Conservation (phyloP, 23 red algal genomes). For the Gracilaria domingensis region DNA sequence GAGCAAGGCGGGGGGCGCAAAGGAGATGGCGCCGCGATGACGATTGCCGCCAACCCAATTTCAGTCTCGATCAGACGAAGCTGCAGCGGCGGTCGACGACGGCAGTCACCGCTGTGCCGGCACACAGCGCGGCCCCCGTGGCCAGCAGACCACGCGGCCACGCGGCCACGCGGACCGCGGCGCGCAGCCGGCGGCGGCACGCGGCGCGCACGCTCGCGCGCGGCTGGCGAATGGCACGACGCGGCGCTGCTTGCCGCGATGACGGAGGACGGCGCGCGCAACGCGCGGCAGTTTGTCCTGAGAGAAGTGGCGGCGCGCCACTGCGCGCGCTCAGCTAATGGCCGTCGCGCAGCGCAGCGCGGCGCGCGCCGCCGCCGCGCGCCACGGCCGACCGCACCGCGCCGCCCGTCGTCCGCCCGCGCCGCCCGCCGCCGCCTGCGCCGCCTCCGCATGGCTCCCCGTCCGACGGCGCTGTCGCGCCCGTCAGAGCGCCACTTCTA, state of each 20-base stretch:
- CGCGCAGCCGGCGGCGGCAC: too few species aligned
- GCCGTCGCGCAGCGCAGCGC: not conserved
- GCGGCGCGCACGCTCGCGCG: not conserved
- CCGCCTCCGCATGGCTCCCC: not conserved
- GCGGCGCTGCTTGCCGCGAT: too few species aligned
- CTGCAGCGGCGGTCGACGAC: too few species aligned
- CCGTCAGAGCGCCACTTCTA: constrained; percentile 11
- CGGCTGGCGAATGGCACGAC: not conserved
- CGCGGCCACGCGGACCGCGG: not conserved
- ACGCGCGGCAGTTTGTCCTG: not conserved
- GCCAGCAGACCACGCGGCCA: not conserved
- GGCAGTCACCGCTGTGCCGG: too few species aligned
- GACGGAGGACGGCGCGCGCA: not conserved
- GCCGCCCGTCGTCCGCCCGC: not conserved
- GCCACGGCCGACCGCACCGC: not conserved
- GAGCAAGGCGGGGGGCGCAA: not conserved
- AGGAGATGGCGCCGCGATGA: too few species aligned
- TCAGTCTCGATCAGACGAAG: too few species aligned
- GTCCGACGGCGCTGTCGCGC: not conserved
- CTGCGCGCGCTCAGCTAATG: too few species aligned
- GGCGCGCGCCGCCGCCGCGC: not conserved
- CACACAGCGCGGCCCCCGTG: not conserved
- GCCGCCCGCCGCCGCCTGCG: not conserved
- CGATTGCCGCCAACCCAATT: too few species aligned
- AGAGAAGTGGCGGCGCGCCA: too few species aligned